Base-by-base conservation (phyloP, 192 early-diverging fungal genomes). In the Coemansia sp. region DNA sequence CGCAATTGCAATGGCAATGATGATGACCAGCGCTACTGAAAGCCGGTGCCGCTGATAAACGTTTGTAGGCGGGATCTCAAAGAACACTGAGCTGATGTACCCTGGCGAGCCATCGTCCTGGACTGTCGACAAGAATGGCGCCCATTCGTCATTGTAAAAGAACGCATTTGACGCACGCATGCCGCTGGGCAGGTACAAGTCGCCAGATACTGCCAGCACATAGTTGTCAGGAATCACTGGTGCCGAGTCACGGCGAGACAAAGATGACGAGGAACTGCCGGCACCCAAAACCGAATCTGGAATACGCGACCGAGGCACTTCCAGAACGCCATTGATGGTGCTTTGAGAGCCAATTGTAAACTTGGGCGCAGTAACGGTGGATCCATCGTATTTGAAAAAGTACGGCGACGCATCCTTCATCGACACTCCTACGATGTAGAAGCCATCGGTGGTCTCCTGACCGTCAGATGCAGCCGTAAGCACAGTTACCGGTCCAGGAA, bases 1-100 rank as follows among this genome's bases (percentile, higher is more conserved):
- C 15, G 88, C 83, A 37, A 87, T 85, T 6, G 81, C 85, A 20
- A 85, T 70, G 31, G 88, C 83, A 42, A 88, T 84, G 11, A 88
- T 60, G 23, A 90, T 85, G 3, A 90, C 85, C 34, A 85, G 63
- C 4, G 85, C 82, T 0, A 84, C 61, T 0, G 88, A 76, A 12
- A 80, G 52, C 10, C 56, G 62, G 32, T 66, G 50, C 15, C 66
- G 68, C 45, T 65, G 59, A 52, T 69, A 65, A n/a, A 80, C 79
- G 26, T 66, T 68, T 11, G 63, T 76, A 1, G 72, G 68, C 26
- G 79, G 79, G 3, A 69, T 64, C 54, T 70, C 66, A 47, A 62
- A 71, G 53, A 80, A 80, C 28, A 76, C 50, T 3, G 62, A 66
- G 21, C 58, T 54, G 40, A 80, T 49, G 26, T 50, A 71, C 3